A percentile compares a stretch with the other conserved stretches of the same genome.
These are phyloP conservation scores for Spergularia bocconei DNA, from an alignment of 148 eudicot genomes.

Conservation along the genomic window DNA sequence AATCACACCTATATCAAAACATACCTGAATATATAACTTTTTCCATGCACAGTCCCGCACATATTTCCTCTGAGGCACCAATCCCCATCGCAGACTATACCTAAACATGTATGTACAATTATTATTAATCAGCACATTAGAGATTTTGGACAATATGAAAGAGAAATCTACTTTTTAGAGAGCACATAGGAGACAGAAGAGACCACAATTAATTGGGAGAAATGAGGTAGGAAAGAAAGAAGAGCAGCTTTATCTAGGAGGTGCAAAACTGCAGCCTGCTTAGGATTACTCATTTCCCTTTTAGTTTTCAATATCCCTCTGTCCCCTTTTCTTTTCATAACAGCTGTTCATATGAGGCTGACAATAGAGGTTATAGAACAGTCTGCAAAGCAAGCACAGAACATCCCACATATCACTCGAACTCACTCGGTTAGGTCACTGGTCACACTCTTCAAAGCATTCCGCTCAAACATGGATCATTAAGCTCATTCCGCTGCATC, in stretches of 20 bases:
- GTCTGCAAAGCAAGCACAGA: not conserved
- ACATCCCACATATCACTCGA: not conserved
- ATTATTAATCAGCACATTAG: not conserved
- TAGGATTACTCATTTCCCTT: not conserved
- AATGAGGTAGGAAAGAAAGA: not conserved
- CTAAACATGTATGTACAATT: conserved; percentile 31
- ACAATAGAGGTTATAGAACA: not conserved
- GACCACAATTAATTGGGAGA: not conserved
- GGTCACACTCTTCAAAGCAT: not conserved
- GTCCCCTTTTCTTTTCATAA: too few relatives aligned
- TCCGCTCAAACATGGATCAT: not conserved
- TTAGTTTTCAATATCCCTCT: not conserved
- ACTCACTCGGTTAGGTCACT: not conserved
- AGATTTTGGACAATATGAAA: not conserved
- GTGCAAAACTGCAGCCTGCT: not conserved
- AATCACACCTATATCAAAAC: not conserved
- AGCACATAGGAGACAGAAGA: not conserved
- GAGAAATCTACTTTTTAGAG: not conserved
- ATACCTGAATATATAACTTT: conserved; percentile 81
- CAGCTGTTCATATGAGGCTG: too few relatives aligned
- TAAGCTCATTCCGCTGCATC: not conserved
- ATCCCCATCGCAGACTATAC: conserved; percentile 90
- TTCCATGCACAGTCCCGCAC: conserved; percentile 91
- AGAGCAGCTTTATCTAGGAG: not conserved
- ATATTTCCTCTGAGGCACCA: conserved; percentile 52